These are phyloP conservation scores for Cutaneotrichosporon sp. DNA, from an alignment of 1,284 basidiomycete species.

Conservation along the genomic window DNA sequence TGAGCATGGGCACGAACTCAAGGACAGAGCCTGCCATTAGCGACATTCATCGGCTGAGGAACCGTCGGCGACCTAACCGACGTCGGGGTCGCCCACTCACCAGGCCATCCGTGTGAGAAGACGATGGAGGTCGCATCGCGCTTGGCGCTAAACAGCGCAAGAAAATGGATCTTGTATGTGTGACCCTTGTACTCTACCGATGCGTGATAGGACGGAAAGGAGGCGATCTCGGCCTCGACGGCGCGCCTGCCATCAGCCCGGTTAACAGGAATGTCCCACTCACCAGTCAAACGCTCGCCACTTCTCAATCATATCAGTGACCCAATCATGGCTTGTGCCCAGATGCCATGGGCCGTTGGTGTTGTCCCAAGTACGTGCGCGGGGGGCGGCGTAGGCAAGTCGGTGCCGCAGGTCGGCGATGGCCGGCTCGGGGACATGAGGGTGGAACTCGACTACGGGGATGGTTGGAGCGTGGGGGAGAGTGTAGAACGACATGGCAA, in stretches of 20 bases:
- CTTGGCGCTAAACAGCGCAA: constrained; percentile 31
- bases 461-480: constrained; percentile 30
- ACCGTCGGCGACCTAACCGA: too few relatives aligned
- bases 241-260: constrained; percentile 19
- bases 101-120: constrained; percentile 46
- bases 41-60: too few relatives aligned
- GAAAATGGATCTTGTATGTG: constrained; percentile 35
- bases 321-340: constrained; percentile 26
- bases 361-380: constrained; percentile 39
- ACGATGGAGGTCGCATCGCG: constrained; percentile 39
- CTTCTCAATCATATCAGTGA: constrained; percentile 18
- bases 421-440: constrained; percentile 27
- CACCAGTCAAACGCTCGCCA: constrained; percentile 35
- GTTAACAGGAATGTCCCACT: not conserved
- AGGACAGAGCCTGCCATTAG: constrained; percentile 28
- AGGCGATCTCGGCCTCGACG: constrained; percentile 28
- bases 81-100: not conserved
- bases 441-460: constrained; percentile 27
- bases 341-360: constrained; percentile 17
- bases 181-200: constrained; percentile 15
- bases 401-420: constrained; percentile 33
- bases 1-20: constrained; percentile 39
- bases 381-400: constrained; percentile 21
- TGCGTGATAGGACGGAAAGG: constrained; percentile 28
- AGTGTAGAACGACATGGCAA: constrained; percentile 19